A percentile compares a stretch with the other conserved stretches of the same genome.
phyloP scores from a whole-genome alignment of 371 early-diverging fungal species.

The Apophysomyces elegans region DNA sequence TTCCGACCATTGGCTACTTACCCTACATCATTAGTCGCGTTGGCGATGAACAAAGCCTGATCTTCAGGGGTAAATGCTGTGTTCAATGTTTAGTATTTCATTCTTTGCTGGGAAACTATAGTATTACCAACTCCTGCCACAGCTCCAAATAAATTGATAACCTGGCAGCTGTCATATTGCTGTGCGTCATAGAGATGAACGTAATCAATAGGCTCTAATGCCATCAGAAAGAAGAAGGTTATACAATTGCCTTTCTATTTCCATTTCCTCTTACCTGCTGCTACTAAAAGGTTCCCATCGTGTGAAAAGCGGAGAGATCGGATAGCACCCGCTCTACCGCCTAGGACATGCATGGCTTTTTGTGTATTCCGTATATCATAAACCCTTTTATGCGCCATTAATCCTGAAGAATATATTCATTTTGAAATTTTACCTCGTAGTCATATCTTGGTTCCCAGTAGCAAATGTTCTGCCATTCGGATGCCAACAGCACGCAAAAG shows the following conservation, averaged over 20 bases:
- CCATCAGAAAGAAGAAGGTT: slow-evolving; percentile 39
- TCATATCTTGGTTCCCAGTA: slow-evolving; percentile 83
- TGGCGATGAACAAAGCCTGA: slow-evolving; percentile 64
- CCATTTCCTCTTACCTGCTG: slow-evolving; percentile 56
- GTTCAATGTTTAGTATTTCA: background rate
- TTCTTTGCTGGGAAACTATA: background rate
- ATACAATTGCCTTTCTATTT: slow-evolving; percentile 27
- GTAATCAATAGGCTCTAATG: slow-evolving; percentile 73
- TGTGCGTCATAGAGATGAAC: slow-evolving; percentile 75
- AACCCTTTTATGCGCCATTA: slow-evolving; percentile 44
- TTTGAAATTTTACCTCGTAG: slow-evolving; percentile 32
- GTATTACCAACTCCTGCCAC: slow-evolving; percentile 65
- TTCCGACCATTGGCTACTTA: background rate
- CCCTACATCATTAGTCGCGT: slow-evolving; percentile 40
- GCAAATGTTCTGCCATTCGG: slow-evolving; percentile 75
- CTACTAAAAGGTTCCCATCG: slow-evolving; percentile 71
- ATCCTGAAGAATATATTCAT: background rate
- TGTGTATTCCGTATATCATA: slow-evolving; percentile 77
- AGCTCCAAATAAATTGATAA: slow-evolving; percentile 85
- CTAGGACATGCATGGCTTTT: slow-evolving; percentile 64
- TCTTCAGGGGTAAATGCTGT: slow-evolving; percentile 55
- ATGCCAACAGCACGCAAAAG: slow-evolving; percentile 85
- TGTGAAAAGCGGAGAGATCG: slow-evolving; percentile 76
- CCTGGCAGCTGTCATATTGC: slow-evolving; percentile 58
- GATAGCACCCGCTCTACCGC: slow-evolving; percentile 72